Evolutionary conservation across 257 asterid genomes (phyloP).

Genomic region (Solanum lycopersicoides): DNA sequence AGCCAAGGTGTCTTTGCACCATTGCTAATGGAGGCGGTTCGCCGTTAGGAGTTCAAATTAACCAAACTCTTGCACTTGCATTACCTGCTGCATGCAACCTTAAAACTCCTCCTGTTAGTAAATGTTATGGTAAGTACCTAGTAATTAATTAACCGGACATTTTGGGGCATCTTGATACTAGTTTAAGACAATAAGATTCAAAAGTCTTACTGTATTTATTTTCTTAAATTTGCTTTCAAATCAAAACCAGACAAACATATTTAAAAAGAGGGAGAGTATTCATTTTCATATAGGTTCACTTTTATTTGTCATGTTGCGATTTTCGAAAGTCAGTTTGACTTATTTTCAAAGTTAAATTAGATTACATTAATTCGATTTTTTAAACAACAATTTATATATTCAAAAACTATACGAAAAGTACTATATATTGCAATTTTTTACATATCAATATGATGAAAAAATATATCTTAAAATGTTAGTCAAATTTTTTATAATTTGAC

Average conservation of each 20-base stretch:
- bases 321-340: too few species aligned
- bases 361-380: too few species aligned
- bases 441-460: too few species aligned
- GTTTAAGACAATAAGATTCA: background rate
- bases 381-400: too few species aligned
- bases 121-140: slow-evolving; percentile 38
- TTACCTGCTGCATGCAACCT: slow-evolving; percentile 48
- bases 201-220: background rate
- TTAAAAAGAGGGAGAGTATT: background rate
- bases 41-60: slow-evolving; percentile 40
- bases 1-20: slow-evolving; percentile 56
- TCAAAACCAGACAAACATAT: background rate
- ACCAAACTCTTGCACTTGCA: slow-evolving; percentile 46
- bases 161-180: background rate
- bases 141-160: background rate
- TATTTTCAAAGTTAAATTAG: too few species aligned
- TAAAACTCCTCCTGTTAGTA: slow-evolving; percentile 48
- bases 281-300: background rate
- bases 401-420: too few species aligned
- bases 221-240: background rate
- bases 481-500: too few species aligned
- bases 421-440: too few species aligned
- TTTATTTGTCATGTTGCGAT: too few species aligned
- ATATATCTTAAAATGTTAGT: too few species aligned
- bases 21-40: slow-evolving; percentile 38